Base-by-base conservation (phyloP, 805 yeast species). In the Komagataella mondaviorum region DNA sequence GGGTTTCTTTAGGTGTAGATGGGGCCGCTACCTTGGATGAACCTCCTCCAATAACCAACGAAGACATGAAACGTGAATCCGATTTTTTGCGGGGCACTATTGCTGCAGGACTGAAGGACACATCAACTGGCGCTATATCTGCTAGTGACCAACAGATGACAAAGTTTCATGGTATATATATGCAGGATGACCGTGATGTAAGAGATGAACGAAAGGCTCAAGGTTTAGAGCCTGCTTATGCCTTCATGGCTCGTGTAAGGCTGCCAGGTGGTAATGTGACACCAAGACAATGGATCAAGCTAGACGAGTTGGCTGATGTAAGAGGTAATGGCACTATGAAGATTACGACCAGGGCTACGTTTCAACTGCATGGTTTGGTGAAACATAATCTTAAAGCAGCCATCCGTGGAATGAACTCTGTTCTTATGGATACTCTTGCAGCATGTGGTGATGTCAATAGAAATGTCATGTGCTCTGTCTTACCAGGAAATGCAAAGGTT, bases 401-500 rank as follows among this genome's bases (percentile, higher is more conserved):
- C 1, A 88, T 91, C 57, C 83, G 95, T 71, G 96, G 91, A 44
- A 89, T 91, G 83, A 91, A 91, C 66, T 72, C 95, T 16, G 85
- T 83, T 6, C 76, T 91, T 60, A 77, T 91, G 84, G 98, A 93
- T 64, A 90, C 97, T 6, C 77, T 91, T 54, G 98, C 96, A 54
- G 98, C 98, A 1, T 91, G 97, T 75, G 98, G 98, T 74, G 98
- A 91, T 72, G 98, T 91, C 47, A 87, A 88, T 71, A 85, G 98
- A 78, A 91, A 91, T 64, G 96, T 91, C 47, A 91, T 90, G 83
- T 77, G 86, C 51, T 78, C 91, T 53, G 96, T 96, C n/a, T 72
- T 88, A 36, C 97, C 97, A 16, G 77, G 77, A 30, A 88, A 88
- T 63, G 86, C 89, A 50, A 81, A 81, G 62, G 76, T 91, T 51